Percentiles rank a stretch among this genome's conserved stretches.
These are phyloP conservation scores for Pichia sp. DNA, from an alignment of 1,139 yeast genomes.

Conservation along the genomic window DNA sequence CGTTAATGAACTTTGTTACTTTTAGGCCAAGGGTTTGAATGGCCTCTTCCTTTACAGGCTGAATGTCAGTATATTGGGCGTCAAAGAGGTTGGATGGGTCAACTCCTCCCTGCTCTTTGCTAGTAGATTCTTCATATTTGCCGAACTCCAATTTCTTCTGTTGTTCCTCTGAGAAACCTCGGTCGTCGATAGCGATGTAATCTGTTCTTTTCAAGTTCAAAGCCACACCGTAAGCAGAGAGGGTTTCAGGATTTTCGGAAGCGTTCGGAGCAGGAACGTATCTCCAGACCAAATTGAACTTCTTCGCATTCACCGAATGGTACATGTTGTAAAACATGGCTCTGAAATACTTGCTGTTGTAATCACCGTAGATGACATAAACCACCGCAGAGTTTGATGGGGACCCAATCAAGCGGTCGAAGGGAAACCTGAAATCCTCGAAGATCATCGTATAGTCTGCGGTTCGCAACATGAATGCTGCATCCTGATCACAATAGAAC, in stretches of 20 bases:
- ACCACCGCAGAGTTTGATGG: slow-evolving; percentile 20
- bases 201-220: slow-evolving; percentile 60
- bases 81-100: slow-evolving; percentile 5
- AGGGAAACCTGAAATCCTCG: slow-evolving; percentile 33
- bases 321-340: slow-evolving; percentile 56
- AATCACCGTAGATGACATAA: slow-evolving; percentile 52
- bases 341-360: slow-evolving; percentile 44
- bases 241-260: slow-evolving; percentile 24
- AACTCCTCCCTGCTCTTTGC: neutral
- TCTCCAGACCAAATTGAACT: slow-evolving; percentile 72
- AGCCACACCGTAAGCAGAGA: slow-evolving; percentile 67
- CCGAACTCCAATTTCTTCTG: slow-evolving; percentile 22
- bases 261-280: slow-evolving; percentile 41
- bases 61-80: slow-evolving; percentile 25
- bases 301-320: slow-evolving; percentile 59
- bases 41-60: slow-evolving; percentile 32
- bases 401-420: slow-evolving; percentile 59
- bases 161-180: slow-evolving; percentile 35
- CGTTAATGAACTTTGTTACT: slow-evolving; percentile 40
- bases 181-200: slow-evolving; percentile 59
- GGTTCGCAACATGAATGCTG: slow-evolving; percentile 64
- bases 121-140: slow-evolving; percentile 1
- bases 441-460: slow-evolving; percentile 21
- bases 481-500: slow-evolving; percentile 58
- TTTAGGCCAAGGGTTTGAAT: slow-evolving; percentile 42